Base-by-base conservation (phyloP, 805 yeast genomes). In the Pichia membranifaciens region DNA sequence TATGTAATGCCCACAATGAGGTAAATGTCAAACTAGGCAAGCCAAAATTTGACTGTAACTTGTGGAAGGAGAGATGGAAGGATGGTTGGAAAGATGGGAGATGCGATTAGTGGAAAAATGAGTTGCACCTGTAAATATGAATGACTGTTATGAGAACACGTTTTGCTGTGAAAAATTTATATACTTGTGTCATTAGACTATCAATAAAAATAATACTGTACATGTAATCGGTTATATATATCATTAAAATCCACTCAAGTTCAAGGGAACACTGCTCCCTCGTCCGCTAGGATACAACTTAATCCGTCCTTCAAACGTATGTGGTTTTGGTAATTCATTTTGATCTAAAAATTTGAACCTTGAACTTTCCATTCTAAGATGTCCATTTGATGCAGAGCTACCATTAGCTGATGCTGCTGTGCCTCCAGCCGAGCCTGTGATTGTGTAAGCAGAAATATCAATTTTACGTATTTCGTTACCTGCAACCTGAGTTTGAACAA, bases 231-330 rank as follows among this genome's bases (percentile, higher is more conserved):
- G 10, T 21, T 36, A 36, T 20, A 36, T 20, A 44, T 12, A 31
- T 32, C 36, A 49, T 25, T 33, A 25, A 13, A 48, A 31, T 25
- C 32, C 39, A 1, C 41, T 63, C 47, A 90, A 69, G 55, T 87
- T 80, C 52, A 90, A 68, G 1, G 97, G 97, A 33, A 90, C 93
- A 31, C 96, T 86, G 25, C 89, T 79, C 3, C 98, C 98, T 56
- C 96, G 76, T 13, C 98, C 98, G 66, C 96, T 87, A 16, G 98
- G 96, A 67, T 93, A 93, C 54, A 89, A 69, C 62, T 91, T 89
- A 49, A 76, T 76, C 41, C 74, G 75, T 3, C 82, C 85, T 44
- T 76, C 80, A 59, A 85, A 88, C 43, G 76, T 74, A 54, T 98
- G 74, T n/a, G 99, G 98, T 55, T 79, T 80, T 0, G 99, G 98